Base-by-base conservation (phyloP, 2,329 filamentous ascomycete species). In the Sporothrix inflata region DNA sequence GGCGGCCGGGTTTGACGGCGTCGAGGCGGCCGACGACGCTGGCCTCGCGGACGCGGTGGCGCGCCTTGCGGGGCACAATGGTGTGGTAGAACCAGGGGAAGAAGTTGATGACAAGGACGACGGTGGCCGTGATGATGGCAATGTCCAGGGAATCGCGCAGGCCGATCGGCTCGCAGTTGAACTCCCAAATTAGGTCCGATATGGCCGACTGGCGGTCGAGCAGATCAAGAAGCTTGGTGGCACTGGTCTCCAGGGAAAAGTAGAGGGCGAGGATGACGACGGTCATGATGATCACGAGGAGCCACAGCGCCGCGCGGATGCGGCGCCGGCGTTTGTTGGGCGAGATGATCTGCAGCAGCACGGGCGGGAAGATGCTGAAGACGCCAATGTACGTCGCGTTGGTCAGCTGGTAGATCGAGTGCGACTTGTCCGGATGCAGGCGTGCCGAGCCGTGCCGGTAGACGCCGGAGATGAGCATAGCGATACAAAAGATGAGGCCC, bases 251-350 rank as follows among this genome's bases (percentile, higher is more conserved):
- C 0, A 76, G 19, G 27, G 16, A 40, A 11, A 72, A 74, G 71
- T 75, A 78, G 11, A 78, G 69, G 5, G 69, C 70, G 6, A 75
- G 72, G 24, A 75, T 70, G 9, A 68, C 70, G 12, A 77, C 73
- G 5, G 74, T 30, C 4, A 78, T 71, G 27, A 60, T 38, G 38
- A 77, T 68, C 42, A 75, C 68, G 14, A 76, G 12, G 11, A 74
- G 51, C 78, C 78, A 79, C 27, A 78, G 49, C 11, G 67, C 24
- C 12, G 71, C 67, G 1, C 76, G 75, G 70, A 77, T 74, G 1
- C 73, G 73, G 4, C 72, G 40, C 8, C 75, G 71, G 4, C 76
- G 74, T 0, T 74, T 70, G 27, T 73, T 73, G 30, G 74, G 71
- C 12, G 47, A 38, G 34, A 71, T 42, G 12, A 74, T 38, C 60